Evolutionary conservation across 805 yeast genomes (phyloP).

Genomic region (Metschnikowia gelsemii): DNA sequence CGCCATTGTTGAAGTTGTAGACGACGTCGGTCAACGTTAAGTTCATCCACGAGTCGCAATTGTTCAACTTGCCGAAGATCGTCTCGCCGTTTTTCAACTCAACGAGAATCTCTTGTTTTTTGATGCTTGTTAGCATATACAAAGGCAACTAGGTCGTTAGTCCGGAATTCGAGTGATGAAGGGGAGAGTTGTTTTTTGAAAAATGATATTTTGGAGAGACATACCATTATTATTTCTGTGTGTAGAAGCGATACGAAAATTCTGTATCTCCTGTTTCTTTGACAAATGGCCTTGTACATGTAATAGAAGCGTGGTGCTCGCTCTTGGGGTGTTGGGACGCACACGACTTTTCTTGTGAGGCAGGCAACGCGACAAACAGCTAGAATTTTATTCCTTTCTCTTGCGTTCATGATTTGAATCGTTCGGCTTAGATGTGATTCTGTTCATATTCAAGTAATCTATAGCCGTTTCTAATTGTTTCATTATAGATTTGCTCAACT

Average conservation of each 20-base stretch:
- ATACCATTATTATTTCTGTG: conserved; percentile 19
- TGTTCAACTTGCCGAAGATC: conserved; percentile 75
- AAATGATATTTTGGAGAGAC: conserved; percentile 3
- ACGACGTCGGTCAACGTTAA: conserved; percentile 76
- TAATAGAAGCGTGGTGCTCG: background rate
- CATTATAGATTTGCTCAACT: no score
- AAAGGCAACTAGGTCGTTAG: conserved; percentile 68
- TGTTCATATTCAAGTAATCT: no score
- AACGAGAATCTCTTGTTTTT: conserved; percentile 81
- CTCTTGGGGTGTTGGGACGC: conserved; percentile 1
- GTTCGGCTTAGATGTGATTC: no score
- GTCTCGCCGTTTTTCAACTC: conserved; percentile 93
- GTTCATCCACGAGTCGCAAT: conserved; percentile 96
- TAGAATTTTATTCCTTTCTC: no score
- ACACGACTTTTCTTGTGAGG: conserved; percentile 2
- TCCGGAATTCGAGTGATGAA: background rate
- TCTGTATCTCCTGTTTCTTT: no score
- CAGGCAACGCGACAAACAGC: background rate
- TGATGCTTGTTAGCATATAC: conserved; percentile 85
- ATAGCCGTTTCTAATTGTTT: no score
- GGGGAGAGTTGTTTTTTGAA: background rate
- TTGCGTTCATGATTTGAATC: no score
- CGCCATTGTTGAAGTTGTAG: conserved; percentile 62
- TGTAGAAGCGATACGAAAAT: no score
- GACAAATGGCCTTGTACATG: background rate